Evolutionary conservation across 306 rosid species (phyloP).

Genomic region (Purshia tridentata): DNA sequence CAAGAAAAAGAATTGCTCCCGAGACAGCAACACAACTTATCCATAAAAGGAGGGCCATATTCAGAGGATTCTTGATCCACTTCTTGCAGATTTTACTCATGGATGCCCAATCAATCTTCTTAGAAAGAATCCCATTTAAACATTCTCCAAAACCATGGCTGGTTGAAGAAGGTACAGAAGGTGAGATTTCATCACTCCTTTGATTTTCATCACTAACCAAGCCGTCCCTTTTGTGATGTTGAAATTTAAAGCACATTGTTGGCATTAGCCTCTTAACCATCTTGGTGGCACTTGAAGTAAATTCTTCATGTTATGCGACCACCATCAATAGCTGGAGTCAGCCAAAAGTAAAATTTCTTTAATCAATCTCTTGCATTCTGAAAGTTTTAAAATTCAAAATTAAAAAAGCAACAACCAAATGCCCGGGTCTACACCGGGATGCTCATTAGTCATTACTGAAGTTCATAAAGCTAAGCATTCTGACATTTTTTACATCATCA

Average conservation of each 20-base stretch:
- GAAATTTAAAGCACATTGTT: constrained; percentile 30
- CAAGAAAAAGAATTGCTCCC: constrained; percentile 59
- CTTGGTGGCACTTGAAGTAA: background rate
- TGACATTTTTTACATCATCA: background rate
- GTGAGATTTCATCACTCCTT: constrained; percentile 24
- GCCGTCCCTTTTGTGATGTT: constrained; percentile 28
- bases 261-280: constrained; percentile 20
- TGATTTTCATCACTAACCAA: constrained; percentile 25
- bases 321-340: constrained; percentile 24
- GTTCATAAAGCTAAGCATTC: background rate
- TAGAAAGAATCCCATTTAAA: constrained; percentile 15
- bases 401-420: constrained; percentile 12
- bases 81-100: constrained; percentile 27
- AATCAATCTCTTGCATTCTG: background rate
- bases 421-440: background rate
- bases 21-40: constrained; percentile 43
- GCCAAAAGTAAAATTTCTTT: background rate
- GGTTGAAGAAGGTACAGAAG: constrained; percentile 23
- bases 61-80: constrained; percentile 55
- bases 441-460: background rate
- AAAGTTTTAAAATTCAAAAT: background rate
- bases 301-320: constrained; percentile 20
- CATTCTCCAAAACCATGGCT: constrained; percentile 10
- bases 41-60: constrained; percentile 57
- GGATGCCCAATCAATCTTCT: constrained; percentile 37